A percentile compares a stretch with the other conserved stretches of the same genome.
These are phyloP conservation scores for Cystoisospora suis DNA, from an alignment of 169 alveolate genomes.

Conservation along the genomic window DNA sequence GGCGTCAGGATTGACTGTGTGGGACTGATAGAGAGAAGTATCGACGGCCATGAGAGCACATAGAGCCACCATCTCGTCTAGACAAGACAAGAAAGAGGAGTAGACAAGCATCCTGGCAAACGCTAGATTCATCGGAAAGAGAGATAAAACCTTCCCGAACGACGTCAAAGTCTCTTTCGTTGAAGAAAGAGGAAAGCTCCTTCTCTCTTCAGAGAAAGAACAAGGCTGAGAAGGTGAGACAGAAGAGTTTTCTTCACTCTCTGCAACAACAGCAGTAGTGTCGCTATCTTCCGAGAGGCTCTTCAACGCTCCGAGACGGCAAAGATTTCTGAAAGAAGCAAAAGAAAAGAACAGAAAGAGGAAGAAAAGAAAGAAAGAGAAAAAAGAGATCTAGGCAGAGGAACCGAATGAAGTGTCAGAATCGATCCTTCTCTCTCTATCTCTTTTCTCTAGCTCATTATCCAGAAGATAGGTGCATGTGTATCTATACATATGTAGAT, in stretches of 20 bases:
- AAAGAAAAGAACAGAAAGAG: not conserved
- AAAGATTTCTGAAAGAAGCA: conserved; percentile 37
- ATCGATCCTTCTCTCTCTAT: too few relatives aligned
- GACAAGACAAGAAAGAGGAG: conserved; percentile 51
- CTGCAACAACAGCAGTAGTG: not conserved
- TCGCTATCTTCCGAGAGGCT: not conserved
- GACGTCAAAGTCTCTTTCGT: conserved; percentile 47
- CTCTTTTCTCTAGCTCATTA: too few relatives aligned
- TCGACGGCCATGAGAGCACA: conserved; percentile 57
- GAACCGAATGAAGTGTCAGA: too few relatives aligned
- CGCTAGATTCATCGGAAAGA: conserved; percentile 45
- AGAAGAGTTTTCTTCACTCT: too few relatives aligned
- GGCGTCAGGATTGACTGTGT: conserved; percentile 40
- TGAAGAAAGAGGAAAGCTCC: too few relatives aligned
- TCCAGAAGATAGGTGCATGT: too few relatives aligned
- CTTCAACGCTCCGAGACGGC: conserved; percentile 49
- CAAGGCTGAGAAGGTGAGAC: too few relatives aligned
- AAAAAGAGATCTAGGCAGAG: not conserved
- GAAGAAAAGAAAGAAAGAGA: not conserved
- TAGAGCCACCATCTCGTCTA: conserved; percentile 53
- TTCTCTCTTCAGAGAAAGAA: too few relatives aligned
- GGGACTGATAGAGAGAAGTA: conserved; percentile 23
- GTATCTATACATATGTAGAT: too few relatives aligned
- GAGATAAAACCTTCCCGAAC: conserved; percentile 38
- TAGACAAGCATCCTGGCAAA: conserved; percentile 45